These are phyloP conservation scores for Dioscorea cayenensis DNA, from an alignment of 116 monocot genomes.

Conservation along the genomic window DNA sequence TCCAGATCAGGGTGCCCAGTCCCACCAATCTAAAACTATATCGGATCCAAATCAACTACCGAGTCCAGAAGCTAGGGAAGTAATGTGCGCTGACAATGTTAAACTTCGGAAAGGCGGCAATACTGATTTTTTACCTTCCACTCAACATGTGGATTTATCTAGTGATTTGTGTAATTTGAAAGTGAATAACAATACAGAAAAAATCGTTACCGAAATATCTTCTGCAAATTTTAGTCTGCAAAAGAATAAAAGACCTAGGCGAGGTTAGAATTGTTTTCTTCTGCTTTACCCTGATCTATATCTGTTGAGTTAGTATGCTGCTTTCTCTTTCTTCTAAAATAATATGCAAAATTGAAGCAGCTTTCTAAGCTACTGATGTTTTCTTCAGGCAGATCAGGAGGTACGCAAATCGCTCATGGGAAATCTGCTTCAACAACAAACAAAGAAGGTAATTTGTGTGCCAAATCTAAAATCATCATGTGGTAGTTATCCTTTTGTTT, in stretches of 20 bases:
- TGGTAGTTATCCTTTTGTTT: too few species aligned
- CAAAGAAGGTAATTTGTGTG: not conserved
- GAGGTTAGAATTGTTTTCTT: conserved; percentile 29
- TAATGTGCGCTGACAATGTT: conserved; percentile 4
- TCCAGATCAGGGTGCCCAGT: conserved; percentile 1
- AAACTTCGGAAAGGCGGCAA: conserved; percentile 8
- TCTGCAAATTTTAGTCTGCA: conserved; percentile 21
- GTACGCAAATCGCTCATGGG: not conserved
- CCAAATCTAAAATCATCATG: too few species aligned
- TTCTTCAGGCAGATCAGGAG: not conserved
- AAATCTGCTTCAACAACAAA: not conserved
- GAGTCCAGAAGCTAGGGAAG: conserved; percentile 11
- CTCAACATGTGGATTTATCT: conserved; percentile 7
- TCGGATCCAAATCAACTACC: conserved; percentile 10
- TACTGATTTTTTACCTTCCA: conserved; percentile 7
- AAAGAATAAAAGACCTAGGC: conserved; percentile 42
- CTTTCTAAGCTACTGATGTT: not conserved
- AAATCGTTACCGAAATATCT: conserved; percentile 15
- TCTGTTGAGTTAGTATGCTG: not conserved
- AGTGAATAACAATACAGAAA: conserved; percentile 27
- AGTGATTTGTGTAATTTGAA: conserved; percentile 12
- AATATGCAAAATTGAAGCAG: not conserved
- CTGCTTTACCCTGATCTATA: not conserved
- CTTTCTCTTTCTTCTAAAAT: not conserved
- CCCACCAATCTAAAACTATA: conserved; percentile 6